Evolutionary conservation across 371 early-diverging fungal species (phyloP), one percentile per base, ranked within the genome.

Genomic region (Mortierella sp.): DNA sequence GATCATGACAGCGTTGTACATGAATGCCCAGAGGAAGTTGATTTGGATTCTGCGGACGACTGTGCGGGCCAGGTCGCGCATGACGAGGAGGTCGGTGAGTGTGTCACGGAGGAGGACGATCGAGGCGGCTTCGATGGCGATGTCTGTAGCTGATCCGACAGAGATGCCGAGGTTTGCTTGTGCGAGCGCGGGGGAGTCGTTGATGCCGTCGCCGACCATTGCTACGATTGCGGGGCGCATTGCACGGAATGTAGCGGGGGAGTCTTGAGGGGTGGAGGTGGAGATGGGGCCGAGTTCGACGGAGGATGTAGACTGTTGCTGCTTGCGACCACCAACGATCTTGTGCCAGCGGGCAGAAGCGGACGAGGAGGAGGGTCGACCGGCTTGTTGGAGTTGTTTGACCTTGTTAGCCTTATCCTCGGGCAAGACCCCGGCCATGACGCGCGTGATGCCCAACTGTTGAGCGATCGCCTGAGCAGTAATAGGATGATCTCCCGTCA

Each of bases 161-260:
- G 97, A 89, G 51, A 92, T 89, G 35, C 98, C 97, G 18, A 98
- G 93, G 87, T 97, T 96, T 7, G 98, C 95, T 83, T 94, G 95
- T 24, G 96, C 97, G 6, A 99, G 88, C 0, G 98, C 98, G 48
- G 96, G 95, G 1, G 97, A 94, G 89, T 98, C 99, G 83, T 98
- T 99, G 83, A 97, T 97, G 21, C 99, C 99, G 89, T 99, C 99
- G 29, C 92, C 91, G 56, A 92, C 92, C 93, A 93, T 94, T 29
- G 93, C 95, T 2, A 94, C 94, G 46, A 91, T 88, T 1, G 89
- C 88, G 0, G 87, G 83, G 4, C 81, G 80, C 81, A 84, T 77
- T 54, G 65, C 58, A 10, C 78, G 81, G 49, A 74, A 75, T 41
- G 0, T 4, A 6, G 41, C 7, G 41, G 41, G 0, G 11, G 56